Evolutionary conservation across 2,329 filamentous ascomycete genomes (phyloP), one percentile per base, ranked within the genome.

Genomic region (Fusarium sp.): DNA sequence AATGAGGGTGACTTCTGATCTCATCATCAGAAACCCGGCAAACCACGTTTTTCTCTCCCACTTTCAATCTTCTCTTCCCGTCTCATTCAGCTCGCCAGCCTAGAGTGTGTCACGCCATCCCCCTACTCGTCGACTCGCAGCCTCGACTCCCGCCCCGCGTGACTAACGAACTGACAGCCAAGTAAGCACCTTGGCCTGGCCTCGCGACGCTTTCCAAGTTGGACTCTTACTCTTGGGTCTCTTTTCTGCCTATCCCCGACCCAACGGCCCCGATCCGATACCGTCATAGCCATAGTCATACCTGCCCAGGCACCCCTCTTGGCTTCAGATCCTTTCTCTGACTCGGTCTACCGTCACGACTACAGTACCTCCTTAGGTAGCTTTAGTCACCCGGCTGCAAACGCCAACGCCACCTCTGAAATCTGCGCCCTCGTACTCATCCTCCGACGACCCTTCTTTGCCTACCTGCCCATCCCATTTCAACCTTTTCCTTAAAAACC

Each of bases 401-500:
- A 75, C 65, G 66, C 60, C 72, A 67, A 75, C 73, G 69, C 72
- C 73, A 75, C 72, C 66, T 45, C 61, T 48, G 66, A 70, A 58
- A 68, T 67, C 68, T 74, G 61, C 50, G 59, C 58, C 45, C 61
- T 72, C 62, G 68, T 69, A 39, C 43, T 63, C 37, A 64, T 60
- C 64, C 67, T 43, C 71, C 68, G 61, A 32, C 62, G 48, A 48
- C 27, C 32, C 32, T 37, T 37, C 54, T 37, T 25, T 57, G 30
- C 30, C 45, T 50, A 18, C 52, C 56, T 63, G 14, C 57, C 66
- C 27, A 39, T 48, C 71, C 41, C 41, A 23, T 32, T 32, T 32
- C 30, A 68, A 50, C 61, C 50, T 58, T 67, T 27, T 50, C 25
- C 72, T 57, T 73, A 30, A 61, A 62, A 74, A 75, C 81, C 84